Evolutionary conservation across 306 rosid genomes (phyloP).

Genomic region (Castanea sativa): DNA sequence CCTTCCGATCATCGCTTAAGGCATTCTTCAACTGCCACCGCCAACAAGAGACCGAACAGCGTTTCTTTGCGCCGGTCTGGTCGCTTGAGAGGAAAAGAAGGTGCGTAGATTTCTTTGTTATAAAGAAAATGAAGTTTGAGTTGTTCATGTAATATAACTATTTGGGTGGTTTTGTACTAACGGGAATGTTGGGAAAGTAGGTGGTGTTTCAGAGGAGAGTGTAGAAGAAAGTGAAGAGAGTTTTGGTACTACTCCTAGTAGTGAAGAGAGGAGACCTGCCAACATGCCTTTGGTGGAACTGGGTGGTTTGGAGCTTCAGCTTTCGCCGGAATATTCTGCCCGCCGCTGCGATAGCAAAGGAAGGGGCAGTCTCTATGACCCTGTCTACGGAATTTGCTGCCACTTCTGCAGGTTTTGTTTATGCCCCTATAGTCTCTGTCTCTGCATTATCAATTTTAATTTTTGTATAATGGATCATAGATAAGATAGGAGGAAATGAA

Average conservation of each 20-base stretch:
- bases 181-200: too few species aligned
- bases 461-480: too few species aligned
- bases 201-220: too few species aligned
- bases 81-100: conserved; percentile 24
- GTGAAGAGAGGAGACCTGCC: conserved; percentile 43
- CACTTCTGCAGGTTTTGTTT: conserved; percentile 68
- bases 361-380: conserved; percentile 61
- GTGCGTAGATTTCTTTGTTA: not conserved
- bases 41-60: not conserved
- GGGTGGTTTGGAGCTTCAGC: conserved; percentile 20
- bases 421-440: not conserved
- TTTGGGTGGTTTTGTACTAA: too few species aligned
- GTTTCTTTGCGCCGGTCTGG: conserved; percentile 9
- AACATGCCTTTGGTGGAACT: conserved; percentile 48
- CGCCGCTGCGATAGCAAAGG: conserved; percentile 61
- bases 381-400: conserved; percentile 64
- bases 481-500: too few species aligned
- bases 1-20: conserved; percentile 32
- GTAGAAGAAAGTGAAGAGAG: conserved; percentile 16
- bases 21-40: not conserved
- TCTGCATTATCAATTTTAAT: not conserved
- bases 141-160: too few species aligned
- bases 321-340: conserved; percentile 41
- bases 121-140: too few species aligned
- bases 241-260: not conserved